A percentile compares a stretch with the other conserved stretches of the same genome.
Conservation (phyloP, 202 grass and related monocot species). For the Panicum hallii region DNA sequence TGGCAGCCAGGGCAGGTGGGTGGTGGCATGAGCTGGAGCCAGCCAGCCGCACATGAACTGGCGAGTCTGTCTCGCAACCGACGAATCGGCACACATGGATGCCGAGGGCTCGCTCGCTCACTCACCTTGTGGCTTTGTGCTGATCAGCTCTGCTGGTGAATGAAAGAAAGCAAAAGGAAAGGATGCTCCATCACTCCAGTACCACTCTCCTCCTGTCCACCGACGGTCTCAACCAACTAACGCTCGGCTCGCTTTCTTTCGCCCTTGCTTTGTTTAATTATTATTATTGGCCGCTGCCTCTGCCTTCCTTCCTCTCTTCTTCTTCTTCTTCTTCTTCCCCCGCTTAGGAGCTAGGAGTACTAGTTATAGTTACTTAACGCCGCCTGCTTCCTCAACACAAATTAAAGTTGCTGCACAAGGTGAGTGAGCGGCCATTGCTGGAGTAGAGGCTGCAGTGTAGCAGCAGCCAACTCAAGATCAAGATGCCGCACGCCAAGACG, state of each 20-base stretch:
- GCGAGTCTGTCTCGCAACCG: constrained; percentile 13
- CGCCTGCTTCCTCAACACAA: no score
- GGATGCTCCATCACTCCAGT: no score
- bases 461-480: not conserved
- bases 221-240: not conserved
- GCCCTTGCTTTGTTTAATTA: no score
- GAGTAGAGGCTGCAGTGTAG: no score
- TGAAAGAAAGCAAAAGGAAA: not conserved
- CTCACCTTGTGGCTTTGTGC: no score
- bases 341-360: no score
- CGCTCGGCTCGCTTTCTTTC: no score
- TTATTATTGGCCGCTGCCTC: not conserved
- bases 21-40: not conserved
- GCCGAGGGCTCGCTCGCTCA: no score
- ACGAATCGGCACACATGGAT: constrained; percentile 30
- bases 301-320: not conserved
- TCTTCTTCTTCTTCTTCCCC: no score
- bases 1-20: not conserved
- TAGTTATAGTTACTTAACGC: not conserved
- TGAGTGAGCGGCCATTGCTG: not conserved
- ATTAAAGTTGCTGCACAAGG: no score
- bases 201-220: not conserved
- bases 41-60: constrained; percentile 2
- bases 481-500: constrained; percentile 84
- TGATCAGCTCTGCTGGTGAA: no score